Conservation (phyloP, 31 red algal genomes). For the Endocladia muricata region DNA sequence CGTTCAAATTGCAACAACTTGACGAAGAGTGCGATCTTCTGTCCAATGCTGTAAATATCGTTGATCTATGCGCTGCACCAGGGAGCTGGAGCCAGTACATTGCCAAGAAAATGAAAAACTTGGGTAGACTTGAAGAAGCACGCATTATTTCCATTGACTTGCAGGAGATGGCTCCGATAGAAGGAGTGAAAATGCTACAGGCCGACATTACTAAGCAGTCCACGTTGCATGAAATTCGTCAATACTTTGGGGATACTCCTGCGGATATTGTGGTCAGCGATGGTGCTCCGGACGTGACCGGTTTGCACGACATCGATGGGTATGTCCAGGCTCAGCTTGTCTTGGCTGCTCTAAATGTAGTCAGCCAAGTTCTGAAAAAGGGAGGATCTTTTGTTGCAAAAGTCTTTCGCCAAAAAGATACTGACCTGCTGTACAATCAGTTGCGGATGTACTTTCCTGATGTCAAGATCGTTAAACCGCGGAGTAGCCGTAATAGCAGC, state of each 20-base stretch:
- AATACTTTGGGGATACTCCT: slow-evolving; percentile 6
- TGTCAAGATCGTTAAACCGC: slow-evolving; percentile 73
- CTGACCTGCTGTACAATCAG: slow-evolving; percentile 52
- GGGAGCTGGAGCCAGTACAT: slow-evolving; percentile 80
- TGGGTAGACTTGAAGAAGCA: not conserved
- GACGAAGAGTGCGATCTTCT: slow-evolving; percentile 79
- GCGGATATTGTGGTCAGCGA: slow-evolving; percentile 74
- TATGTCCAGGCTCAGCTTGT: slow-evolving; percentile 76
- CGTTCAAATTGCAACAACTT: slow-evolving; percentile 85
- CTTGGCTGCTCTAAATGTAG: slow-evolving; percentile 62
- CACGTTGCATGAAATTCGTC: slow-evolving; percentile 28
- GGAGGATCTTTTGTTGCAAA: slow-evolving; percentile 89
- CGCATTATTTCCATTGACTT: slow-evolving; percentile 65
- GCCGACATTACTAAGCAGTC: slow-evolving; percentile 66
- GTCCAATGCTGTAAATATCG: slow-evolving; percentile 10
- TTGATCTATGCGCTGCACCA: slow-evolving; percentile 88
- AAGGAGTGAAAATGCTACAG: slow-evolving; percentile 60
- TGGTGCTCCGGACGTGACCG: slow-evolving; percentile 95
- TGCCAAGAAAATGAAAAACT: not conserved
- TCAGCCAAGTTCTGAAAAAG: slow-evolving; percentile 7
- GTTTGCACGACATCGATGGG: slow-evolving; percentile 78
- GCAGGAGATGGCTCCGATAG: slow-evolving; percentile 79
- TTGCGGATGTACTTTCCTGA: slow-evolving; percentile 63
- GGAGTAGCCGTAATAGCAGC: slow-evolving; percentile 78
- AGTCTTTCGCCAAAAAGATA: slow-evolving; percentile 72